These are phyloP conservation scores for Adansonia gregorii DNA, from an alignment of 441 rosid genomes.

Conservation along the genomic window DNA sequence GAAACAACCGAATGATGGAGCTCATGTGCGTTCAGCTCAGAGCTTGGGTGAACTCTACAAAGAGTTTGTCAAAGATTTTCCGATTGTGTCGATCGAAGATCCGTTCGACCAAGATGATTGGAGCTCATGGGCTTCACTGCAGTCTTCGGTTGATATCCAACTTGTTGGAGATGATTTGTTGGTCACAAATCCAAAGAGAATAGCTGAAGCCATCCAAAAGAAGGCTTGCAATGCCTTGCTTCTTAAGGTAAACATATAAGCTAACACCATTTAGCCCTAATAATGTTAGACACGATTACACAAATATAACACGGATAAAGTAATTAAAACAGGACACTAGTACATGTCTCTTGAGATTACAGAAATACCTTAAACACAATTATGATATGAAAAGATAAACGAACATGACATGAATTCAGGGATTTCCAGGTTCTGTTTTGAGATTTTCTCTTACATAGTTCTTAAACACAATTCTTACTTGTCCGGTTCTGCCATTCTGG, in stretches of 20 bases:
- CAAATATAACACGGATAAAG: too few relatives aligned
- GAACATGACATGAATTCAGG: too few relatives aligned
- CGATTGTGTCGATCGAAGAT: slow-evolving; percentile 89
- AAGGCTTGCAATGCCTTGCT: slow-evolving; percentile 88
- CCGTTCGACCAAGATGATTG: slow-evolving; percentile 99
- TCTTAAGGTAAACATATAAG: slow-evolving; percentile 58
- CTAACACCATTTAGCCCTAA: not conserved
- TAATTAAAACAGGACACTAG: too few relatives aligned
- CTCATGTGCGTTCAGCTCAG: slow-evolving; percentile 71
- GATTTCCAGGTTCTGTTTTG: not conserved
- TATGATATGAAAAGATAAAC: too few relatives aligned
- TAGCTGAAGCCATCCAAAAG: slow-evolving; percentile 86
- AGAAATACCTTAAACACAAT: too few relatives aligned
- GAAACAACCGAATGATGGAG: slow-evolving; percentile 91
- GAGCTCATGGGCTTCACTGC: slow-evolving; percentile 86
- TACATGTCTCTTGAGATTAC: too few relatives aligned
- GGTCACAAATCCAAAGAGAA: slow-evolving; percentile 94
- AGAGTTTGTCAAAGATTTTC: slow-evolving; percentile 83
- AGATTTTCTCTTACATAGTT: not conserved
- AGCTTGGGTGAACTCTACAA: slow-evolving; percentile 77
- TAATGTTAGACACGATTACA: too few relatives aligned
- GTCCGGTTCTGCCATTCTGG: not conserved
- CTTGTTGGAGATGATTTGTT: slow-evolving; percentile 92
- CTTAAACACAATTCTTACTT: not conserved
- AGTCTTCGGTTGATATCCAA: slow-evolving; percentile 82